A percentile compares a stretch with the other conserved stretches of the same genome.
These are phyloP conservation scores for Sporothrix sp. DNA, from an alignment of 2,329 filamentous ascomycete species.

Conservation along the genomic window DNA sequence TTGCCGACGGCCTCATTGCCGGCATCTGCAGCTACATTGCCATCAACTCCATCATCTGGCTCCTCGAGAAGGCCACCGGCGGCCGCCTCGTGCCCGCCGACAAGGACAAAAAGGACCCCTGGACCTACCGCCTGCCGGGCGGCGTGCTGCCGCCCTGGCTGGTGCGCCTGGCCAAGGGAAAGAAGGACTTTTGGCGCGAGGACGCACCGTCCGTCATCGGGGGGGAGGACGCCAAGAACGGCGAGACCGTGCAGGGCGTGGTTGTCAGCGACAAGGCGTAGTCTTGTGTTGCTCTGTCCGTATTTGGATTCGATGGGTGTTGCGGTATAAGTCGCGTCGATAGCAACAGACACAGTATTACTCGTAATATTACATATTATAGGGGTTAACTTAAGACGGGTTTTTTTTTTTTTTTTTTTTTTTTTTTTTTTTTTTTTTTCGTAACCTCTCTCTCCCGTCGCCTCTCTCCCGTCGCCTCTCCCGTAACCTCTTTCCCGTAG, in stretches of 20 bases:
- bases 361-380: too few species aligned
- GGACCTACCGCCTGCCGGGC: constrained; percentile 57
- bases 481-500: too few species aligned
- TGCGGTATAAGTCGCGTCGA: too few species aligned
- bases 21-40: constrained; percentile 45
- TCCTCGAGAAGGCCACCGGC: constrained; percentile 34
- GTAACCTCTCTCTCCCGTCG: too few species aligned
- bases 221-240: background rate
- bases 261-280: background rate
- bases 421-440: too few species aligned
- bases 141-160: constrained; percentile 70
- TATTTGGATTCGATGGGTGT: too few species aligned
- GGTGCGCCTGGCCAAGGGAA: constrained; percentile 50
- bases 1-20: constrained; percentile 66
- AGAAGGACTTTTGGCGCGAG: constrained; percentile 62
- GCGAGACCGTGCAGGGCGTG: background rate
- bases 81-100: constrained; percentile 38
- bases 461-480: too few species aligned
- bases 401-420: too few species aligned
- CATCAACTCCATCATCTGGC: constrained; percentile 38
- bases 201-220: background rate
- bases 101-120: constrained; percentile 46
- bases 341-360: too few species aligned
- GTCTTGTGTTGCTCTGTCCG: too few species aligned
- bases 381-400: too few species aligned